Conservation (phyloP, 1,139 yeast species). For the Saccharomycopsis hybrid region DNA sequence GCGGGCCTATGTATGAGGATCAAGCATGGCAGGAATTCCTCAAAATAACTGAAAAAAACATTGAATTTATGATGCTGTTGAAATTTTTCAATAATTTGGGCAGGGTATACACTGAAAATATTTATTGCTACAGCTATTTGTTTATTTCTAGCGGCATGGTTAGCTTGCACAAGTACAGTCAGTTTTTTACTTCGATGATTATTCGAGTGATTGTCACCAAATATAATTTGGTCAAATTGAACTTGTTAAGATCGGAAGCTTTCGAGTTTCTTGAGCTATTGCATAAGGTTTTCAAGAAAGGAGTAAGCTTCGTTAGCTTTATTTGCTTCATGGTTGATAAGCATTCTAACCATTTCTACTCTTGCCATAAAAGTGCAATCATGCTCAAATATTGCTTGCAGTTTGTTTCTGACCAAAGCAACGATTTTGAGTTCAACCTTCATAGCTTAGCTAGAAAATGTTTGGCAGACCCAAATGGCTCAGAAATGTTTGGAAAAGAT, state of each 20-base stretch:
- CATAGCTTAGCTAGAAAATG: constrained; percentile 1
- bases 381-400: constrained; percentile 7
- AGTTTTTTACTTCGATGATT: constrained; percentile 9
- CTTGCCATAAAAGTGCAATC: not conserved
- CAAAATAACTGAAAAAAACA: not conserved
- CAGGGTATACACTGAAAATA: constrained; percentile 9
- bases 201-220: constrained; percentile 9
- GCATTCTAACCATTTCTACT: not conserved
- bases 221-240: constrained; percentile 2
- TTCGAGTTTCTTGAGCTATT: not conserved
- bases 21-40: not conserved
- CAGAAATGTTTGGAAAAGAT: too few species aligned
- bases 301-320: not conserved
- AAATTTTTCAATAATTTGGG: constrained; percentile 16
- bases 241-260: not conserved
- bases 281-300: not conserved
- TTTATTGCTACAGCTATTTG: constrained; percentile 9
- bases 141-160: constrained; percentile 1
- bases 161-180: constrained; percentile 6
- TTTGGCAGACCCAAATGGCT: not conserved
- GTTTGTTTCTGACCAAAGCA: not conserved
- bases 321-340: not conserved
- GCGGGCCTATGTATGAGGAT: not conserved
- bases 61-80: not conserved
- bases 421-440: not conserved